Evolutionary conservation across 352 stramenopile genomes (phyloP), one percentile per base, ranked within the genome.

Genomic region (Thraustochytrium striatum): DNA sequence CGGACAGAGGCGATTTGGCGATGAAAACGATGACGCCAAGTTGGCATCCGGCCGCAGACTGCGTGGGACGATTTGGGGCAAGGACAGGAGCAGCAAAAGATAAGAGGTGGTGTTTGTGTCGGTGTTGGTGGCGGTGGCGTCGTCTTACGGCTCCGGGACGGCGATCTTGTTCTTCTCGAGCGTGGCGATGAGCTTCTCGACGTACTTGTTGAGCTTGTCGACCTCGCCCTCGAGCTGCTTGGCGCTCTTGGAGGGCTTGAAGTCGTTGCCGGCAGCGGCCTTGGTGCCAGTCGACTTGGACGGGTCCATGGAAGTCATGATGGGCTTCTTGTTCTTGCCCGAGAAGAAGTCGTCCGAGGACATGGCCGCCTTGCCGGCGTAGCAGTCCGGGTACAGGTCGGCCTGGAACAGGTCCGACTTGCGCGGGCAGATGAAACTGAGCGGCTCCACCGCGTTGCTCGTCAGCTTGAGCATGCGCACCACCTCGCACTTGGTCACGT

Each of bases 391-490:
- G 88, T 97, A 99, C 84, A 99, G 96, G 85, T 99, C 96, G 81
- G 98, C 93, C 87, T 99, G 96, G 89, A 99, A 99, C 30, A 93
- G 93, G 82, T 99, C 96, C 79, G 92, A 97, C 88, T 99, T 99
- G 75, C 97, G 90, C 43, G 97, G 97, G 73, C 99, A 95, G 82
- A 88, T 97, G 88, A 95, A 96, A 30, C 80, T 87, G 11, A 99
- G 87, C 16, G 95, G 94, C 85, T 99, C 94, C 41, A 99, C 93
- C 47, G 92, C 92, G 80, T 98, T 97, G 57, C 89, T 96, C 44
- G 95, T 93, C 81, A 98, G 89, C 87, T 98, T 98, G 61, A 97
- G 85, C 52, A 97, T 84, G 69, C 96, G 90, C 19, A 93, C 88
- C 0, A 96, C 97, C 88, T 99, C 97, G 83, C 94, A 98, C 79